Conservation (phyloP, 2,329 filamentous ascomycete species). For the Lachnellula cervina region DNA sequence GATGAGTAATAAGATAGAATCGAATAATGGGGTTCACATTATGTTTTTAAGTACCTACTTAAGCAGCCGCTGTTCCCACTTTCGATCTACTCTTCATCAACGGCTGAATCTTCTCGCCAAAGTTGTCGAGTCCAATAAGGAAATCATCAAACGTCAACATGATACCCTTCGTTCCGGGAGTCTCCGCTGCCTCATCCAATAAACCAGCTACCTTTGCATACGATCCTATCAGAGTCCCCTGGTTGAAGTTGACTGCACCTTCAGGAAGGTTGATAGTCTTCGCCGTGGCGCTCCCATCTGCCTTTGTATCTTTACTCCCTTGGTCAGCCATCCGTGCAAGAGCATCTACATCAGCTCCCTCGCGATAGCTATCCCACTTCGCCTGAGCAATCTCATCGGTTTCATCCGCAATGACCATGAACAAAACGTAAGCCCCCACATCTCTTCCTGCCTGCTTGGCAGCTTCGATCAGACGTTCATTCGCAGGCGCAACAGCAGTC, state of each 20-base stretch:
- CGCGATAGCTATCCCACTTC: slow-evolving; percentile 32
- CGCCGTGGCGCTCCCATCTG: slow-evolving; percentile 29
- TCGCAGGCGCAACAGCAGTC: slow-evolving; percentile 23
- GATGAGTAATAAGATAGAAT: no score
- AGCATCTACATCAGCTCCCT: slow-evolving; percentile 31
- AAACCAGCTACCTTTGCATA: slow-evolving; percentile 29
- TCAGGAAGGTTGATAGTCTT: slow-evolving; percentile 27
- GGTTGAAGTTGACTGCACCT: slow-evolving; percentile 32
- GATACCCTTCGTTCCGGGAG: slow-evolving; percentile 32
- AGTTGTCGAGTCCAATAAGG: slow-evolving; percentile 28
- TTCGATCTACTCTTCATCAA: slow-evolving; percentile 31
- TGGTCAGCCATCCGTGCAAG: slow-evolving; percentile 32
- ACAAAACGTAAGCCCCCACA: slow-evolving; percentile 33
- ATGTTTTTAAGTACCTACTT: neutral
- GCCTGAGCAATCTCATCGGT: slow-evolving; percentile 29
- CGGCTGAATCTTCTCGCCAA: slow-evolving; percentile 32
- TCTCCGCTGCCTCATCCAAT: slow-evolving; percentile 31
- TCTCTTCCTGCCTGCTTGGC: slow-evolving; percentile 27
- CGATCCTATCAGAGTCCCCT: slow-evolving; percentile 29
- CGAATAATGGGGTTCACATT: neutral
- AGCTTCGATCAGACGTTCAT: slow-evolving; percentile 29
- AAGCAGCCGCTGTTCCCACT: neutral
- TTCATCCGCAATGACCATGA: slow-evolving; percentile 33
- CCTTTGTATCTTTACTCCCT: slow-evolving; percentile 30
- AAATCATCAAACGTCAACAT: slow-evolving; percentile 34